Conservation (phyloP, 306 rosid species). For the Amphicarpaea edgeworthii region DNA sequence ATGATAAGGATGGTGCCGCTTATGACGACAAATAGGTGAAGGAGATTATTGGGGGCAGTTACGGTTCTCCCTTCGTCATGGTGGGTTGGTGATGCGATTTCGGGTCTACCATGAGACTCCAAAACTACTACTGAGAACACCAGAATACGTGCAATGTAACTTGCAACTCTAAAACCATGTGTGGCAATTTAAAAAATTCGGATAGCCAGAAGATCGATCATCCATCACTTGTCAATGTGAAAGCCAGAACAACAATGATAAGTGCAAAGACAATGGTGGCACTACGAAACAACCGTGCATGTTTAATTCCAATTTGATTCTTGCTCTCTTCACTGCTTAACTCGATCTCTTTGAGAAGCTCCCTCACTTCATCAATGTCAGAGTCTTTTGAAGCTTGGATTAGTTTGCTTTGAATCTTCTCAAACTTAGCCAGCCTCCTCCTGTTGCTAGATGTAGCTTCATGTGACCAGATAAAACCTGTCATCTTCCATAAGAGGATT, state of each 20-base stretch:
- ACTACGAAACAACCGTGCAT: slow-evolving; percentile 57
- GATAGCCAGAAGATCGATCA: slow-evolving; percentile 42
- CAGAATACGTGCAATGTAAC: slow-evolving; percentile 19
- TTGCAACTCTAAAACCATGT: slow-evolving; percentile 6
- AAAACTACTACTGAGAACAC: slow-evolving; percentile 1
- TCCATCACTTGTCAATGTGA: slow-evolving; percentile 77
- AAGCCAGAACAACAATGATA: slow-evolving; percentile 71
- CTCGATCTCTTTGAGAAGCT: slow-evolving; percentile 76
- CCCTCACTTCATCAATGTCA: slow-evolving; percentile 79
- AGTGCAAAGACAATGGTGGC: slow-evolving; percentile 63
- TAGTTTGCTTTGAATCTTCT: slow-evolving; percentile 77
- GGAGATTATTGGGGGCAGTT: no score
- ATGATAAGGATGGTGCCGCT: no score
- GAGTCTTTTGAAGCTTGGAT: slow-evolving; percentile 90
- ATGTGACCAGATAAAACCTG: slow-evolving; percentile 81
- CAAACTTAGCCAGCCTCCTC: slow-evolving; percentile 60
- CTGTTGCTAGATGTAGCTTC: slow-evolving; percentile 43
- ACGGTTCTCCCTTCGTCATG: no score
- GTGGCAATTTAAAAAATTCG: not conserved
- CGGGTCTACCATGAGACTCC: no score
- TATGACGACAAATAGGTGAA: no score
- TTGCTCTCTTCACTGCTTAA: slow-evolving; percentile 59
- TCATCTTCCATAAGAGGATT: slow-evolving; percentile 90
- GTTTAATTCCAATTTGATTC: slow-evolving; percentile 46
- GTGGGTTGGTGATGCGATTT: no score